Evolutionary conservation across 768 basidiomycete genomes (phyloP).

Genomic region (Mycena sanguinolenta): DNA sequence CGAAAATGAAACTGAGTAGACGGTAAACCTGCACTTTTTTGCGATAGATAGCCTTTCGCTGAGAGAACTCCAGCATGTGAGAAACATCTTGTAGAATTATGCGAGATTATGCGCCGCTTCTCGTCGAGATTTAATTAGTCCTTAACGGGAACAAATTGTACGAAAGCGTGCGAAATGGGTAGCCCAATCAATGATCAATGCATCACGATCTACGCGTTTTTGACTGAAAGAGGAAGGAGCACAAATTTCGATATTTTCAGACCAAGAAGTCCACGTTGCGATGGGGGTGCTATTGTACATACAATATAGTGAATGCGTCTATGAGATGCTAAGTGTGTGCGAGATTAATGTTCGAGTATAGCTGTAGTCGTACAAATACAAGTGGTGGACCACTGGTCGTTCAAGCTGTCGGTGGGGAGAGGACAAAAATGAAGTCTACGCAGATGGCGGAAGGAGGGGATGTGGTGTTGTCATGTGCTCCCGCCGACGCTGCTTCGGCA

Average conservation of each 20-base stretch:
- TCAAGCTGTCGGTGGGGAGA: background rate
- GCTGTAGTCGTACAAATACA: background rate
- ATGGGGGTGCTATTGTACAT: background rate
- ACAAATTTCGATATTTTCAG: too few relatives aligned
- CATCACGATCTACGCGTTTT: background rate
- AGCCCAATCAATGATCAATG: too few relatives aligned
- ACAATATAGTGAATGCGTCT: background rate
- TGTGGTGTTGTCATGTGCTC: background rate
- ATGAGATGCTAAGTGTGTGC: background rate
- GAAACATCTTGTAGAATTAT: background rate
- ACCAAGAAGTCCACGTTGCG: background rate
- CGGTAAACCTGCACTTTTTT: background rate
- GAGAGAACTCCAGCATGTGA: background rate
- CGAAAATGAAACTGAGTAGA: background rate
- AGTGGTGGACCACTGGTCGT: too few relatives aligned
- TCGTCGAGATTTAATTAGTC: background rate
- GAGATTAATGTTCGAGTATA: background rate
- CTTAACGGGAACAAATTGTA: slow-evolving; percentile 1
- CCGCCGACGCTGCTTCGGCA: background rate
- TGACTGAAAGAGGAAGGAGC: too few relatives aligned
- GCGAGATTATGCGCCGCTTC: background rate
- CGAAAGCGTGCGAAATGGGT: slow-evolving; percentile 1
- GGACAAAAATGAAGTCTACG: background rate
- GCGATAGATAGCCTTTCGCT: background rate
- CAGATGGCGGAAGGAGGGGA: background rate